Base-by-base conservation (phyloP, 139 green algal species). In the Chlorella ohadii region DNA sequence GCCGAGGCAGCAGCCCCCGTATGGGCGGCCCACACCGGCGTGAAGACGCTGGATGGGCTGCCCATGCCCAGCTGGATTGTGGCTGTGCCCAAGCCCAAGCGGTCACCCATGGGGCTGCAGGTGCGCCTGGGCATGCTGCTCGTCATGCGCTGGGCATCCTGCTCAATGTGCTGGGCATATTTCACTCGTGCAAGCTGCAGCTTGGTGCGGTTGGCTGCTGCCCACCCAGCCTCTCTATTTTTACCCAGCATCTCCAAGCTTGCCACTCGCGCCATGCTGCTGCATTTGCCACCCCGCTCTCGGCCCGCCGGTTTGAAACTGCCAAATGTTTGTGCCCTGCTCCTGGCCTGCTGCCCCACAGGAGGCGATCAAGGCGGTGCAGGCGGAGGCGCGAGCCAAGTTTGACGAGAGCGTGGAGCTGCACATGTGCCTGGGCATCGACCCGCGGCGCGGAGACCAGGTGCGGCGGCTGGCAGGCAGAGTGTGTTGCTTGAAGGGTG, bases 371-470 rank as follows among this genome's bases (percentile, higher is more conserved):
- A n/a, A 33, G 61, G 63, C 65, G 39, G 78, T 65, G 23, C 71
- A 81, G 72, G 64, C 81, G 57, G 59, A 51, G 25, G 71, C 81
- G 19, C 70, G 47, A 17, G 82, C 85, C 16, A 92, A 89, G 34
- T 95, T 95, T 79, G 86, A 92, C 39, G 93, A 96, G 83, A 90
- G 88, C 1, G 78, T 96, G 1, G 93, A 96, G 72, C 51, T 95
- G 16, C 47, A 78, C 4, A 71, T 96, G 15, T 86, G 87, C 33
- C 80, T 94, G 67, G 87, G 87, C n/a, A 90, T 90, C 16, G 90
- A 97, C 82, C 93, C 94, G 0, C 86, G 91, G 47, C 73, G 90
- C 4, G 91, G 92, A 33, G 94, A 97, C 81, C 94, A 97, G 81
- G 88, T 92, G 51, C 91, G 97, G 27, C n/a, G n/a, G n/a, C n/a